These are phyloP conservation scores for Monilinia fructigena DNA, from an alignment of 2,329 filamentous ascomycete genomes.

Conservation along the genomic window DNA sequence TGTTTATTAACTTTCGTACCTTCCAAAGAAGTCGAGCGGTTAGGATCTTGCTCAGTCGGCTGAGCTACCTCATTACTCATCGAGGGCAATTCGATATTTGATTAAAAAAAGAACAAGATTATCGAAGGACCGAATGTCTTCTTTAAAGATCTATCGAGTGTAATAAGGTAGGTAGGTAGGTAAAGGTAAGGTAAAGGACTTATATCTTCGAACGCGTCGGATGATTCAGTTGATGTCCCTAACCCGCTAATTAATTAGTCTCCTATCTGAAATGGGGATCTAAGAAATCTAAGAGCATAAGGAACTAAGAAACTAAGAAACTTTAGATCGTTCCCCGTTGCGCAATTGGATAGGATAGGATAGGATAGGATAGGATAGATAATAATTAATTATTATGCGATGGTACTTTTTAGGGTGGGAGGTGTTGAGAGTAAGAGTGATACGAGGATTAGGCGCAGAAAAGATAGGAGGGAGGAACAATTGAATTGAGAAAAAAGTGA, in stretches of 20 bases:
- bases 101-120: slow-evolving; percentile 22
- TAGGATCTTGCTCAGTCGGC: slow-evolving; percentile 40
- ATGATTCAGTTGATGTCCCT: slow-evolving; percentile 23
- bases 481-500: neutral
- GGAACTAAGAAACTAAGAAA: slow-evolving; percentile 5
- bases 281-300: neutral
- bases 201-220: slow-evolving; percentile 32
- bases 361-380: neutral
- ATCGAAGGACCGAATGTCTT: slow-evolving; percentile 15
- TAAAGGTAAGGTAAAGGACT: neutral
- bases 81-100: slow-evolving; percentile 38
- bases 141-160: slow-evolving; percentile 16
- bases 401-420: neutral
- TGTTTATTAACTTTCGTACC: slow-evolving; percentile 36
- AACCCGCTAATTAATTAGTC: slow-evolving; percentile 14
- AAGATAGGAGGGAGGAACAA: neutral
- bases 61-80: slow-evolving; percentile 43
- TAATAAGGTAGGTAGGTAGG: too few species aligned
- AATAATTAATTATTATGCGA: neutral
- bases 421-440: neutral
- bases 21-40: slow-evolving; percentile 37
- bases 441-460: slow-evolving; percentile 7
- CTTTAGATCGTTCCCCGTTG: slow-evolving; percentile 8
- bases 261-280: slow-evolving; percentile 15
- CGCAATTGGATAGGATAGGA: slow-evolving; percentile 8